phyloP scores from a whole-genome alignment of 768 basidiomycete species.

The Mycena amicta region DNA sequence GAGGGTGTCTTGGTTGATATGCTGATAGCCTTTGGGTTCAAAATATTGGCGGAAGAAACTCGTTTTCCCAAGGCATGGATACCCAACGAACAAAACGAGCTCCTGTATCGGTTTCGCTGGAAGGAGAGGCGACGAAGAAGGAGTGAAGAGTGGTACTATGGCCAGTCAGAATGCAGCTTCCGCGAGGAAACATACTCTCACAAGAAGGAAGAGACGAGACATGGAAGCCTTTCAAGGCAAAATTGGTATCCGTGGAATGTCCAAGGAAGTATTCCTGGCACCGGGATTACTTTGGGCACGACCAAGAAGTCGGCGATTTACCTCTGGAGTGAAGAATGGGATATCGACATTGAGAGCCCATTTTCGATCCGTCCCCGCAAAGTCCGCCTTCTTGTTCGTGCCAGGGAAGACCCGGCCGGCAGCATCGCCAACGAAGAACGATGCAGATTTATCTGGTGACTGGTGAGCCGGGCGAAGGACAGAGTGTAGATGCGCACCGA shows the following conservation, averaged over 20 bases:
- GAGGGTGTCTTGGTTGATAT: conserved; percentile 87
- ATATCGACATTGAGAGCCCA: conserved; percentile 79
- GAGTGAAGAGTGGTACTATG: conserved; percentile 52
- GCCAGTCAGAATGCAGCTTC: neutral
- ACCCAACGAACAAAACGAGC: conserved; percentile 54
- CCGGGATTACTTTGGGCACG: too few relatives aligned
- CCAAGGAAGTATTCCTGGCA: conserved; percentile 79
- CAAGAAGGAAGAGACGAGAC: conserved; percentile 48
- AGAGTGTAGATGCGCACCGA: conserved; percentile 51
- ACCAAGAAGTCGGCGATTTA: too few relatives aligned
- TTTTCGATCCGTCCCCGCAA: conserved; percentile 82
- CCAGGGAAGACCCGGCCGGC: conserved; percentile 66
- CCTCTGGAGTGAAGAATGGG: conserved; percentile 84
- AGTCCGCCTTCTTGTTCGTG: conserved; percentile 52
- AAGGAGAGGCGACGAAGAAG: conserved; percentile 52
- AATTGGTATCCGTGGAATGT: conserved; percentile 42
- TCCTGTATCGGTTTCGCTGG: conserved; percentile 44
- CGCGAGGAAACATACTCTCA: conserved; percentile 22
- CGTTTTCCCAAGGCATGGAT: conserved; percentile 74
- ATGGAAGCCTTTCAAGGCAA: conserved; percentile 67
- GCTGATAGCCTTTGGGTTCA: conserved; percentile 64
- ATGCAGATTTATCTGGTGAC: conserved; percentile 58
- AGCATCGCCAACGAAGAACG: conserved; percentile 89
- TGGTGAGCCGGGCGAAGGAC: too few relatives aligned
- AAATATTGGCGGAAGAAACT: conserved; percentile 80